Evolutionary conservation across 441 rosid genomes (phyloP).

Genomic region (Corymbia calophylla): DNA sequence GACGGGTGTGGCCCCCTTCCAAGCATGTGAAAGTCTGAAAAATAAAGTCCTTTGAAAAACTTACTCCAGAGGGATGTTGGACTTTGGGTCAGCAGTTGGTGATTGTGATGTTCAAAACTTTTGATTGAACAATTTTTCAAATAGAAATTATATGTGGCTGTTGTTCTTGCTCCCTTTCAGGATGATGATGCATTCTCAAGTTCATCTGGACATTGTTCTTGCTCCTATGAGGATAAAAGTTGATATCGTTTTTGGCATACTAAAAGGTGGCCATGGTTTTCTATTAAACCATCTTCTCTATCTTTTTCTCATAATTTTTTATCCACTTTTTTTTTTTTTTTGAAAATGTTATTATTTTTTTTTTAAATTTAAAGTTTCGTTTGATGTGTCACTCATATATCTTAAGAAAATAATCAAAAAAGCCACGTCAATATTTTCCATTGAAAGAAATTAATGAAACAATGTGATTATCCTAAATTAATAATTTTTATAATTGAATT

Average conservation of each 20-base stretch:
- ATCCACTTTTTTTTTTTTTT: background rate
- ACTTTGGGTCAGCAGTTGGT: rapidly evolving
- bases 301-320: background rate
- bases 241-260: background rate
- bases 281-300: background rate
- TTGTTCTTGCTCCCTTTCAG: background rate
- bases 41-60: background rate
- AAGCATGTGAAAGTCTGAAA: background rate
- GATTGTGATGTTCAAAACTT: rapidly evolving
- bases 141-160: background rate
- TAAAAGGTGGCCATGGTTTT: background rate
- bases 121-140: background rate
- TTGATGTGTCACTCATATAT: rapidly evolving
- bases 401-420: background rate
- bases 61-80: background rate
- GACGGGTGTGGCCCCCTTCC: background rate
- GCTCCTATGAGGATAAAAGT: background rate
- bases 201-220: background rate
- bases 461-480: too few species aligned
- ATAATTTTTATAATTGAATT: background rate
- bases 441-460: rapidly evolving
- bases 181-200: background rate
- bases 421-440: background rate
- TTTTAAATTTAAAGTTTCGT: background rate
- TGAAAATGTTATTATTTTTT: background rate